Evolutionary conservation across 352 stramenopile species (phyloP).

Genomic region (Pythium monospermum): DNA sequence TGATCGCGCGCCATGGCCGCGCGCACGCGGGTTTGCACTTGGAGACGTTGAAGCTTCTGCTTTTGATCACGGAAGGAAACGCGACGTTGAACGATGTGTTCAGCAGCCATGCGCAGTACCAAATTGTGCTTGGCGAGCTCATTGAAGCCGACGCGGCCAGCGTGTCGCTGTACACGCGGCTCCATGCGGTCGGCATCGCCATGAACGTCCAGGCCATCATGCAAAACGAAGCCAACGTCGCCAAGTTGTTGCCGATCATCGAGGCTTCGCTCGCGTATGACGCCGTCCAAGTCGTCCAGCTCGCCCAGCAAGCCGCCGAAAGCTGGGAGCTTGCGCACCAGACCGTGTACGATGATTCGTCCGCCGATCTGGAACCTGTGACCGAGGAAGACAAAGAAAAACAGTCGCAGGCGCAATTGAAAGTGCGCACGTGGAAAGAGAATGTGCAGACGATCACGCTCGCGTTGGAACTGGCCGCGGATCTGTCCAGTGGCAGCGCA

Average conservation of each 20-base stretch:
- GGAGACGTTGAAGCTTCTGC: constrained; percentile 76
- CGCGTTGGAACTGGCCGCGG: constrained; percentile 69
- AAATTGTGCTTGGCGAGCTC: constrained; percentile 58
- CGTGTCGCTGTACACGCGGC: constrained; percentile 37
- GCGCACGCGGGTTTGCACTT: constrained; percentile 52
- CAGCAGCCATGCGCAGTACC: constrained; percentile 48
- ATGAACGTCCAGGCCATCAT: constrained; percentile 79
- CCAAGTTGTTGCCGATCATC: constrained; percentile 59
- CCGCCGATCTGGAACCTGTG: constrained; percentile 53
- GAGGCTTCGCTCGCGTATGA: constrained; percentile 77
- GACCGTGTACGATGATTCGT: constrained; percentile 56
- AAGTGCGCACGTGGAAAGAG: constrained; percentile 72
- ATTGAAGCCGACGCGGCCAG: constrained; percentile 45
- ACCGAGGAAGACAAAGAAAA: constrained; percentile 54
- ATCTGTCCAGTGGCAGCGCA: constrained; percentile 55
- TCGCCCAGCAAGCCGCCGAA: constrained; percentile 64
- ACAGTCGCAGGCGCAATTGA: constrained; percentile 59
- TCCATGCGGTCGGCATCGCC: constrained; percentile 68
- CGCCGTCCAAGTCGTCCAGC: constrained; percentile 63
- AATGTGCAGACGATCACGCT: constrained; percentile 75
- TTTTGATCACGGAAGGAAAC: constrained; percentile 81
- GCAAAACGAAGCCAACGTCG: constrained; percentile 63
- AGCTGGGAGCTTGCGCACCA: constrained; percentile 52
- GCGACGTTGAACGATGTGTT: constrained; percentile 70
- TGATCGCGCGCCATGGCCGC: constrained; percentile 51